A percentile compares a stretch with the other conserved stretches of the same genome.
Conservation (phyloP, 768 basidiomycete species). For the Auricularia auricula-judae region DNA sequence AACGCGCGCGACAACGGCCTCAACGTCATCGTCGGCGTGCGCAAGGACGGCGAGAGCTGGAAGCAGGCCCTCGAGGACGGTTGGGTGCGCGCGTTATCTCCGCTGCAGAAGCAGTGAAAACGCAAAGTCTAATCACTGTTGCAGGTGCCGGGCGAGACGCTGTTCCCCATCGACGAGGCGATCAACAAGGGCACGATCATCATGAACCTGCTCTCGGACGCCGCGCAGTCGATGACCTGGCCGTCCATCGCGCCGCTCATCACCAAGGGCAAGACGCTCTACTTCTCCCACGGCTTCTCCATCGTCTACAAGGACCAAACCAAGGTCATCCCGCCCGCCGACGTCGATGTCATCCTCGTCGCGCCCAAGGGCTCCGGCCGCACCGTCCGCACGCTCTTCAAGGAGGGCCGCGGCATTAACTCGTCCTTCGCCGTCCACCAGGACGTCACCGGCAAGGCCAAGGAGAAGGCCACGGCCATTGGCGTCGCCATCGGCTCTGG, state of each 20-base stretch:
- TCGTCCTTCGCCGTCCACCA: slow-evolving; percentile 92
- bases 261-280: slow-evolving; percentile 99
- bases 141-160: slow-evolving; percentile 89
- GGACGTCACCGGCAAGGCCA: slow-evolving; percentile 95
- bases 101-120: neutral
- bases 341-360: slow-evolving; percentile 98
- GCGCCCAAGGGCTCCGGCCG: slow-evolving; percentile 98
- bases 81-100: slow-evolving; percentile 49
- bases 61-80: slow-evolving; percentile 90
- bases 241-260: slow-evolving; percentile 79
- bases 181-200: slow-evolving; percentile 94
- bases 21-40: slow-evolving; percentile 97
- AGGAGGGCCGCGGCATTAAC: slow-evolving; percentile 98
- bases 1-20: slow-evolving; percentile 99
- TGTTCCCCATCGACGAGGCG: slow-evolving; percentile 97
- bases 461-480: slow-evolving; percentile 91
- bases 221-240: slow-evolving; percentile 98
- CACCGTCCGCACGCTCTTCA: slow-evolving; percentile 98
- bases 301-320: slow-evolving; percentile 98
- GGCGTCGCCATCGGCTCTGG: slow-evolving; percentile 94
- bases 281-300: slow-evolving; percentile 99
- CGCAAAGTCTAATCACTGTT: slow-evolving; percentile 1
- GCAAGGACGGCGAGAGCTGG: slow-evolving; percentile 95
- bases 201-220: slow-evolving; percentile 99
- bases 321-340: slow-evolving; percentile 78